Evolutionary conservation across 371 early-diverging fungal genomes (phyloP).

Genomic region (Neoconidiobolus thromboides): DNA sequence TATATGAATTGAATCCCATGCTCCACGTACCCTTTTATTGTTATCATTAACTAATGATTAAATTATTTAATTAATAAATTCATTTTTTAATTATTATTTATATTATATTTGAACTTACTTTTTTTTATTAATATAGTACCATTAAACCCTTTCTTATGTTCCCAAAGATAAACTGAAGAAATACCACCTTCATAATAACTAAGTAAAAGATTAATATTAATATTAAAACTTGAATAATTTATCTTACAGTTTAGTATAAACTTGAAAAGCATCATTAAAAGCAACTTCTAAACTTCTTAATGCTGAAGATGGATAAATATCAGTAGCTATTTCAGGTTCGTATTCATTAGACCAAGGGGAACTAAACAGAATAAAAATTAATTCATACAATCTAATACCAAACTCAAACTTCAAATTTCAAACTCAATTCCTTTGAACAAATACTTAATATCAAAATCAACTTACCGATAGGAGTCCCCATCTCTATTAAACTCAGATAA

Average conservation of each 20-base stretch:
- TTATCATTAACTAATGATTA: conserved; percentile 34
- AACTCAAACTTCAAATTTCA: background rate
- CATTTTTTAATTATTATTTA: background rate
- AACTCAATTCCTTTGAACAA: background rate
- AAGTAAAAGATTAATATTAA: background rate
- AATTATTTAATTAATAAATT: background rate
- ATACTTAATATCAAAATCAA: background rate
- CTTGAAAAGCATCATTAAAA: conserved; percentile 91
- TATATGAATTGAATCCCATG: conserved; percentile 99
- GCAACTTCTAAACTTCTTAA: conserved; percentile 75
- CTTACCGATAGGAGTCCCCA: conserved; percentile 78
- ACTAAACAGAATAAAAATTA: conserved; percentile 17
- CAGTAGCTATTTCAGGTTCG: conserved; percentile 69
- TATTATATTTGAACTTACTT: conserved; percentile 23
- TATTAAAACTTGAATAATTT: background rate
- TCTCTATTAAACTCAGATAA: conserved; percentile 92
- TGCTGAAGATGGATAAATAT: conserved; percentile 50
- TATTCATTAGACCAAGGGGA: conserved; percentile 96
- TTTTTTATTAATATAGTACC: conserved; percentile 89
- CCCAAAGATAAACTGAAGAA: conserved; percentile 91
- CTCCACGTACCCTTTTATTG: conserved; percentile 50
- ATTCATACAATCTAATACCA: conserved; percentile 1
- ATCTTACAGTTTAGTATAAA: conserved; percentile 73
- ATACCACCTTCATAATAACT: conserved; percentile 89
- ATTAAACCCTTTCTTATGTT: conserved; percentile 75